Evolutionary conservation across 176 grass and related monocot genomes (phyloP).

Genomic region (Oryza glumipatula): DNA sequence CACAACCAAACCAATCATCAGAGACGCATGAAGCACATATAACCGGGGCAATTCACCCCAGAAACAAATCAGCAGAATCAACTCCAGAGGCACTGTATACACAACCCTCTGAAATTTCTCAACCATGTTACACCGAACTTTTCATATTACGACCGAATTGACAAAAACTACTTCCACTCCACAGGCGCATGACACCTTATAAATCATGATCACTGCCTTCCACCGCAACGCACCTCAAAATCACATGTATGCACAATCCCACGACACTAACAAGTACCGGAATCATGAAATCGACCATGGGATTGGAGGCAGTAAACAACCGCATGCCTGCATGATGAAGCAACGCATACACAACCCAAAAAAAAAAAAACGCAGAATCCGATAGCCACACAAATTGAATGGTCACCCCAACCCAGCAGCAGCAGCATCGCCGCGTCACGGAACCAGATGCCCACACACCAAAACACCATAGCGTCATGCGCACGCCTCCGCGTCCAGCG

Average conservation of each 20-base stretch:
- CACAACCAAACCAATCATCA: not conserved
- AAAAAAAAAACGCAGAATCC: not conserved
- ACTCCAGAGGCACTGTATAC: not conserved
- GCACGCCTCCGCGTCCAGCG: not conserved
- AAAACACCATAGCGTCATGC: not conserved
- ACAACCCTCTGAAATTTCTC: not conserved
- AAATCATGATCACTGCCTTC: not conserved
- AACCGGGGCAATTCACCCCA: not conserved
- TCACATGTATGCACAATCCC: not conserved
- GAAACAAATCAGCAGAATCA: not conserved
- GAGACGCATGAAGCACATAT: not conserved
- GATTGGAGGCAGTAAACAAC: not conserved
- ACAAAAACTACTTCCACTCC: not conserved
- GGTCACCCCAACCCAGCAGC: not conserved
- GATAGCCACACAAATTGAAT: not conserved
- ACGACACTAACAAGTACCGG: not conserved
- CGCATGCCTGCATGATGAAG: not conserved
- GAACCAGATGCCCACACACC: not conserved
- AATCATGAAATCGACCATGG: not conserved
- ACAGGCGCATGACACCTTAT: not conserved
- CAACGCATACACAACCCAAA: too few relatives aligned
- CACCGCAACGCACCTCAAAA: not conserved
- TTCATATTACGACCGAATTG: not conserved
- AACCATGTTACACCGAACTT: not conserved
- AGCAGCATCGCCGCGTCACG: slow-evolving; percentile 20